A percentile compares a stretch with the other conserved stretches of the same genome.
Evolutionary conservation across 225 moss, liverwort and hornwort species (phyloP).

Genomic region (Neckera pumila): DNA sequence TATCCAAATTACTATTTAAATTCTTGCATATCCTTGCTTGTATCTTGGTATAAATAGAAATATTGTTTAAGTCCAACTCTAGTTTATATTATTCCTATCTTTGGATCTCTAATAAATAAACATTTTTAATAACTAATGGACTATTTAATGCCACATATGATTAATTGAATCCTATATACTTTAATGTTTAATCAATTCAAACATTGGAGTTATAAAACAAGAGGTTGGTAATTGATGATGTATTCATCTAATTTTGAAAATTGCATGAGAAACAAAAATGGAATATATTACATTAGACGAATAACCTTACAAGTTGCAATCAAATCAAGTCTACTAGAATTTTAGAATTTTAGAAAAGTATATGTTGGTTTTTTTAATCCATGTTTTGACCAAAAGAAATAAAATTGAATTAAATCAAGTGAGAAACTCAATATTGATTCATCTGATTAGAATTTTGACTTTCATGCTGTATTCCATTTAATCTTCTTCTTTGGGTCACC

Average conservation of each 20-base stretch:
- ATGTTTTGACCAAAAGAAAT: not conserved
- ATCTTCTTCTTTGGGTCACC: not conserved
- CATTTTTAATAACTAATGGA: not conserved
- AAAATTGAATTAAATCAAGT: not conserved
- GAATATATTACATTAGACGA: not conserved
- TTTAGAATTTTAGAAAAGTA: not conserved
- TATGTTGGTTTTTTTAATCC: not conserved
- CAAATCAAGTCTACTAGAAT: not conserved
- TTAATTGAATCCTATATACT: not conserved
- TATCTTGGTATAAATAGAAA: not conserved
- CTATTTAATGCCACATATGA: not conserved
- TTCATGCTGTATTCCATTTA: not conserved
- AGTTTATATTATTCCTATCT: accelerated
- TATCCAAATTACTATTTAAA: not conserved
- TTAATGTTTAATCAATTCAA: not conserved
- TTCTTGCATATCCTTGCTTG: not conserved
- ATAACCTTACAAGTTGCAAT: not conserved
- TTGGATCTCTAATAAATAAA: not conserved
- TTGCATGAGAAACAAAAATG: not conserved
- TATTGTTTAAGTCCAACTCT: not conserved
- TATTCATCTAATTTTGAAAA: not conserved
- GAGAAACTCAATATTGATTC: not conserved
- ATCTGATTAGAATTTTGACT: not conserved
- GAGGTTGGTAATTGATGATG: not conserved
- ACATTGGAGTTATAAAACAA: not conserved